These are phyloP conservation scores for Oxytropis ochrocephala DNA, from an alignment of 306 rosid genomes.

Conservation along the genomic window DNA sequence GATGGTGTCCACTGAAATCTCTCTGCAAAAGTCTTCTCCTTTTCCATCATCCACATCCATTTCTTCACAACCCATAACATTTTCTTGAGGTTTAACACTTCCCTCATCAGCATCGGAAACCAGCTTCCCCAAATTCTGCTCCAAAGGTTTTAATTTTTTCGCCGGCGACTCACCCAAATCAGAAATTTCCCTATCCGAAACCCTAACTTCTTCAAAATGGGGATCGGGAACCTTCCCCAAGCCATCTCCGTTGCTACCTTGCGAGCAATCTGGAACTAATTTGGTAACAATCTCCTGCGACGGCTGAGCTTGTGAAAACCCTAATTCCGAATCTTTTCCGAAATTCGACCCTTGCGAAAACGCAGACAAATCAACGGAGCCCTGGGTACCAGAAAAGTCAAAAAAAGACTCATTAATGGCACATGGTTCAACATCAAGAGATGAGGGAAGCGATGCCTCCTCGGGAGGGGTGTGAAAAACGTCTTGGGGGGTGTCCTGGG, in stretches of 20 bases:
- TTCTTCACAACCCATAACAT: neutral
- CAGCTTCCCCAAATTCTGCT: neutral
- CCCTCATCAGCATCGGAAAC: no score
- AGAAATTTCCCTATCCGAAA: constrained; percentile 13
- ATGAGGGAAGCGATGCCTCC: constrained; percentile 11
- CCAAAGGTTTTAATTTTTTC: constrained; percentile 21
- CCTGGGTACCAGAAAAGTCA: neutral
- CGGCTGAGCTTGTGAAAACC: constrained; percentile 15
- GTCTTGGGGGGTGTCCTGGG: constrained; percentile 21
- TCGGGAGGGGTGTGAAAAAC: constrained; percentile 57
- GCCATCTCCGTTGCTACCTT: neutral
- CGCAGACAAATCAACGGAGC: neutral
- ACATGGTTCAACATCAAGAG: neutral
- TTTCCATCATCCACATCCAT: neutral
- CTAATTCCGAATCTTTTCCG: constrained; percentile 29
- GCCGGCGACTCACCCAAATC: neutral
- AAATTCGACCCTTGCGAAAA: constrained; percentile 16
- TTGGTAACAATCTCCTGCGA: neutral
- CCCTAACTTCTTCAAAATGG: neutral
- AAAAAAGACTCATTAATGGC: neutral
- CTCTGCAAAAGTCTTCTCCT: neutral
- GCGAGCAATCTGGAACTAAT: neutral
- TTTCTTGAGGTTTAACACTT: neutral
- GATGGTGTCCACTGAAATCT: neutral
- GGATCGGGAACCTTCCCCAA: neutral